Evolutionary conservation across 2,329 filamentous ascomycete species (phyloP), one percentile per base, ranked within the genome.

Genomic region (Chaetomium sp.): DNA sequence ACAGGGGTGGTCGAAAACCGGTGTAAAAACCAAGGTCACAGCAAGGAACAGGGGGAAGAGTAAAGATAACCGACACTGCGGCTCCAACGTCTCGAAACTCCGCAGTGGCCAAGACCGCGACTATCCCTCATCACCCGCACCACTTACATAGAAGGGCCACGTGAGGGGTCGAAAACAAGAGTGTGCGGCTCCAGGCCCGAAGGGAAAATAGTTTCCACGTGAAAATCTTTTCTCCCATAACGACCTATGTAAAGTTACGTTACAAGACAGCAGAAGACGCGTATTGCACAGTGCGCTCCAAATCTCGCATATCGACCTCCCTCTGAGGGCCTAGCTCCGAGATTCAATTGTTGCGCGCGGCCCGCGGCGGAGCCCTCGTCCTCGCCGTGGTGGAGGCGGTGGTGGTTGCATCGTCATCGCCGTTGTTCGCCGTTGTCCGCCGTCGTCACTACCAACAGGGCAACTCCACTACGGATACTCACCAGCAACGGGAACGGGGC

Each of bases 21-120:
- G 50, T 54, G 21, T 38, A 51, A 49, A 51, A 60, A 47, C 31
- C 45, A 60, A 51, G 58, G 58, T 42, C 33, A 29, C 47, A 33
- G 31, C 13, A 31, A 49, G 2, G 19, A 57, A 29, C 16, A 58
- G 51, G 29, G 51, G 55, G 16, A 42, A 21, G 25, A 23, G 42
- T n/a, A 1, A 60, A 8, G 25, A 19, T 25, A 50, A 27, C n/a
- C 29, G 51, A 63, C 29, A 19, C 29, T 56, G 50, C 53, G 38
- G 54, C 54, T 50, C 54, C 55, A 53, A 27, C 47, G 25, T 47
- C 60, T 23, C 16, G 16, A 57, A 51, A 50, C 45, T 63, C 60
- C 49, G 49, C 62, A 47, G 49, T 21, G 42, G 62, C 62, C 53
- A 64, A 64, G 53, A 27, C 63, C 63, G 63, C 45, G 47, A 21